Evolutionary conservation across 805 yeast genomes (phyloP).

Genomic region (Metschnikowia henanensis): DNA sequence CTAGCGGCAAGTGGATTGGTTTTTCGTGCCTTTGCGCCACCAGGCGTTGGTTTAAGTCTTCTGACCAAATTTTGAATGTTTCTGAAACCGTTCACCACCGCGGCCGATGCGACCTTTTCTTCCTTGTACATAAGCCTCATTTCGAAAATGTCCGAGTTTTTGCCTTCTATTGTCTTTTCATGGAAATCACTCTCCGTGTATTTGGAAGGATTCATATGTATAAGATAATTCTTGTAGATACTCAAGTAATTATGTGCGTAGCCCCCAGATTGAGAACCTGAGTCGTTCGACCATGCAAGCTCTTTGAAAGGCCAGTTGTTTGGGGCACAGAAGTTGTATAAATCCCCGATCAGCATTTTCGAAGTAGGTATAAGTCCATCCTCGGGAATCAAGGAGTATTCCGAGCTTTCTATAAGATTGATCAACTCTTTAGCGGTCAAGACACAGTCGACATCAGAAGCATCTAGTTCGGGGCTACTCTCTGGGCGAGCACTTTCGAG

Average conservation of each 20-base stretch:
- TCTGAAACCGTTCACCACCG: slow-evolving; percentile 82
- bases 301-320: slow-evolving; percentile 57
- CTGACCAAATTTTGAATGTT: slow-evolving; percentile 94
- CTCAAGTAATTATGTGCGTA: slow-evolving; percentile 70
- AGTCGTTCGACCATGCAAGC: slow-evolving; percentile 69
- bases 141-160: slow-evolving; percentile 77
- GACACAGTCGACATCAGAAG: slow-evolving; percentile 85
- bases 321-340: slow-evolving; percentile 49
- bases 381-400: slow-evolving; percentile 29
- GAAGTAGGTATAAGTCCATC: slow-evolving; percentile 6
- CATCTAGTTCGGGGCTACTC: slow-evolving; percentile 7
- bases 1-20: slow-evolving; percentile 43
- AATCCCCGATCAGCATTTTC: slow-evolving; percentile 10
- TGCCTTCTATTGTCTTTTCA: slow-evolving; percentile 53
- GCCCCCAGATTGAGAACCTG: slow-evolving; percentile 89
- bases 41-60: slow-evolving; percentile 54
- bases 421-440: slow-evolving; percentile 87
- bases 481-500: slow-evolving; percentile 91
- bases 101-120: slow-evolving; percentile 50
- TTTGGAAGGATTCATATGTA: slow-evolving; percentile 17
- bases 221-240: slow-evolving; percentile 31
- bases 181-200: slow-evolving; percentile 21
- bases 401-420: slow-evolving; percentile 61
- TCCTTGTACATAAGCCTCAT: slow-evolving; percentile 49
- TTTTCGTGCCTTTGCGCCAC: slow-evolving; percentile 17